phyloP scores from a whole-genome alignment of 1,284 basidiomycete species.

The Ceratobasidium sp. region DNA sequence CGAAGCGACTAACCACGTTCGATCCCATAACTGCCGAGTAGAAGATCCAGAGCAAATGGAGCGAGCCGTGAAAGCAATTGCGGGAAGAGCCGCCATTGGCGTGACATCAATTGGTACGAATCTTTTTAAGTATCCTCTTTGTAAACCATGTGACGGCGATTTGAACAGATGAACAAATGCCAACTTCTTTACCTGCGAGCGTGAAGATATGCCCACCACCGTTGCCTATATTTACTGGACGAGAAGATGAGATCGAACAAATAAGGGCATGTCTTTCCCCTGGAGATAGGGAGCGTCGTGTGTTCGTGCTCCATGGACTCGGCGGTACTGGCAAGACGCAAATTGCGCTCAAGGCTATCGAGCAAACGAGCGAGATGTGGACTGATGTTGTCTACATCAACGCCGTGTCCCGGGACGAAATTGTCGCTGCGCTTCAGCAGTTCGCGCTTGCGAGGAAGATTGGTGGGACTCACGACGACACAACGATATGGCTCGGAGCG shows the following conservation, averaged over 20 bases:
- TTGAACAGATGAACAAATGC: background rate
- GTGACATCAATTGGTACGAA: background rate
- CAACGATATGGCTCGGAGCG: conserved; percentile 4
- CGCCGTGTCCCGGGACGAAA: conserved; percentile 4
- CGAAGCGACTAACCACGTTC: background rate
- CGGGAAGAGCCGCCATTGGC: background rate
- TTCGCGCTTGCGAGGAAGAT: background rate
- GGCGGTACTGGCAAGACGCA: conserved; percentile 16
- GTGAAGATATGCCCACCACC: background rate
- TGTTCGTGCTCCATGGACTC: conserved; percentile 15
- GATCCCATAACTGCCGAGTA: background rate
- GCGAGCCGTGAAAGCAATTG: background rate
- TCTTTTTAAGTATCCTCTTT: background rate
- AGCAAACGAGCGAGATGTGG: background rate
- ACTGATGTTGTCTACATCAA: conserved; percentile 27
- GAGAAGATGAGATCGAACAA: background rate
- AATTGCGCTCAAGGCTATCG: conserved; percentile 1
- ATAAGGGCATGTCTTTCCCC: background rate
- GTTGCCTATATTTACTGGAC: background rate
- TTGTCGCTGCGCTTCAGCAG: conserved; percentile 2
- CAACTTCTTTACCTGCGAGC: background rate
- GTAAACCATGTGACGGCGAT: background rate
- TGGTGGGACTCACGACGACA: background rate
- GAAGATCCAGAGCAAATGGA: background rate
- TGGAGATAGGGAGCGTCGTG: background rate